Conservation (phyloP, 306 rosid genomes). For the Hippophae tibetana region DNA sequence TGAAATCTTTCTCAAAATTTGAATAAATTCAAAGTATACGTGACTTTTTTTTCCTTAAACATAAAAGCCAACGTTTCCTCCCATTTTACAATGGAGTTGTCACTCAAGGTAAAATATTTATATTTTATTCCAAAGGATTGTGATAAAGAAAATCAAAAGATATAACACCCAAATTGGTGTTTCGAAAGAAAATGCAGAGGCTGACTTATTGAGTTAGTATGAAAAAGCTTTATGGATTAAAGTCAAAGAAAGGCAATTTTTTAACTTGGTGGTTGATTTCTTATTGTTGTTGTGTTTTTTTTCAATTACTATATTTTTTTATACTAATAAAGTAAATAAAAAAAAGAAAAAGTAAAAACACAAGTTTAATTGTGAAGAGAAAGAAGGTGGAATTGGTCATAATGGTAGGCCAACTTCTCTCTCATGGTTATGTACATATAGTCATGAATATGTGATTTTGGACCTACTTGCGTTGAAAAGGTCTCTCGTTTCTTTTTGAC, state of each 20-base stretch:
- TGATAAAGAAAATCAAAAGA: too few species aligned
- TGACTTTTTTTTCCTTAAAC: too few species aligned
- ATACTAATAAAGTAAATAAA: slow-evolving; percentile 14
- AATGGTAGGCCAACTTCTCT: slow-evolving; percentile 32
- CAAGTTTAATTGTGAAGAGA: slow-evolving; percentile 27
- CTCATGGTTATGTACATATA: slow-evolving; percentile 9
- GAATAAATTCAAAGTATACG: too few species aligned
- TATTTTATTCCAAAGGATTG: too few species aligned
- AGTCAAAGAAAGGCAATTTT: neutral
- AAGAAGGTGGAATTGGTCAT: slow-evolving; percentile 32
- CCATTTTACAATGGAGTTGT: too few species aligned
- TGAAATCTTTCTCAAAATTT: too few species aligned
- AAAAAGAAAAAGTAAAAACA: slow-evolving; percentile 5
- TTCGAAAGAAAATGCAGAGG: too few species aligned
- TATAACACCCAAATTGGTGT: too few species aligned
- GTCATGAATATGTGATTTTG: slow-evolving; percentile 4
- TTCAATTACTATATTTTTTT: neutral
- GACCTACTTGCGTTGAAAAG: slow-evolving; percentile 33
- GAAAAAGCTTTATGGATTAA: neutral
- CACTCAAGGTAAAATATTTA: too few species aligned
- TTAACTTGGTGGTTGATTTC: slow-evolving; percentile 24
- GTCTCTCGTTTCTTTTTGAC: slow-evolving; percentile 30
- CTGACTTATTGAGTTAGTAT: too few species aligned
- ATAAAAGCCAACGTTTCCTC: too few species aligned
- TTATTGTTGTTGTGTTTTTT: slow-evolving; percentile 11